Base-by-base conservation (phyloP, 768 basidiomycete genomes). In the Termitomyces sp. region DNA sequence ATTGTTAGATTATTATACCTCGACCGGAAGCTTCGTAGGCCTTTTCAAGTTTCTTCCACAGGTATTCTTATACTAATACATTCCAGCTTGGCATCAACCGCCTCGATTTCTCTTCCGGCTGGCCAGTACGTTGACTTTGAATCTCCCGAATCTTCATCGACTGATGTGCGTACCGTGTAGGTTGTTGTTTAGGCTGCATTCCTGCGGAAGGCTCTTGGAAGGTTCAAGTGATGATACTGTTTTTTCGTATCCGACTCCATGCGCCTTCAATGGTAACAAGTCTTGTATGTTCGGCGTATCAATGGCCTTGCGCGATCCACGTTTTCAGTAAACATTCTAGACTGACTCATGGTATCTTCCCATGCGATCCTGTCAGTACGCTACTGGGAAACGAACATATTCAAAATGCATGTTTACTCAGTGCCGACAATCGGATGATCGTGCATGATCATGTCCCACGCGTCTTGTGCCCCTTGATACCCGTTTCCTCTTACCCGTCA, bases 31-130 rank as follows among this genome's bases (percentile, higher is more conserved):
- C 64, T 74, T 73, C 66, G 79, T 79, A 63, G 66, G 77, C 23
- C 30, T 68, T 46, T 18, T 10, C 0, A 18, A 3, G 8, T 16
- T 14, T 43, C 18, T 14, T 26, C 44, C 8, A 12, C 5, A n/a
- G 49, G 9, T 23, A 2, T 43, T 41, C 46, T 35, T 0, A 16
- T 16, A 33, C n/a, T 40, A 4, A 44, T 26, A 4, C 26, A 13
- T 40, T 30, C 14, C 58, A 76, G 74, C 71, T 80, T 23, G 78
- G 78, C 13, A 78, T 81, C 68, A 82, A 81, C 63, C 68, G 71
- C 16, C 72, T 81, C 51, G 74, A 78, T 60, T 82, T 81, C 68
- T 77, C 78, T 16, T 75, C 71, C 59, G 79, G 80, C 7, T 82
- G 80, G 80, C 80, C 80, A 4, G 79, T 81, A 56, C 55, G 71